Conservation (phyloP, 768 basidiomycete genomes). For the Mycena filopes region DNA sequence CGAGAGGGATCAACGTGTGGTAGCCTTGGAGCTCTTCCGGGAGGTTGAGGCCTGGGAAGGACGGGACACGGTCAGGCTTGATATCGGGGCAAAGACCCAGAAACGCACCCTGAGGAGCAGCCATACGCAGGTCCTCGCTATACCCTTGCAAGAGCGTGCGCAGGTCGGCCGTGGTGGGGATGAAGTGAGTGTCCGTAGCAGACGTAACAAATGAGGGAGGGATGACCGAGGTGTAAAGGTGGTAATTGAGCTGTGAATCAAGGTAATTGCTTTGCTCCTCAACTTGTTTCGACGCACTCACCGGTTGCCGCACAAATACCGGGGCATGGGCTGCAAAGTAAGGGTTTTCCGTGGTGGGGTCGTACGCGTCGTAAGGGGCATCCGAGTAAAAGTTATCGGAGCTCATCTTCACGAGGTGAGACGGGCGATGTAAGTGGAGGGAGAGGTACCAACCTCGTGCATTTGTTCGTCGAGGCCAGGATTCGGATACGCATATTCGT, state of each 20-base stretch:
- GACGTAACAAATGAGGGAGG: constrained; percentile 63
- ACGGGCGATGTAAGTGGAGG: too few species aligned
- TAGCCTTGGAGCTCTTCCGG: constrained; percentile 93
- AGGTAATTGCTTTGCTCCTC: not conserved
- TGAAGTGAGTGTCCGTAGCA: constrained; percentile 70
- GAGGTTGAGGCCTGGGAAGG: constrained; percentile 61
- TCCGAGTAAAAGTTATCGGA: constrained; percentile 40
- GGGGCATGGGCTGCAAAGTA: constrained; percentile 55
- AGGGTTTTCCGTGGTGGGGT: constrained; percentile 45
- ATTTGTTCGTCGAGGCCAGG: constrained; percentile 45
- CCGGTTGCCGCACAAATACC: constrained; percentile 75
- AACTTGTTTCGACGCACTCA: constrained; percentile 43
- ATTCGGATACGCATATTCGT: constrained; percentile 39
- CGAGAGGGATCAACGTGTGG: constrained; percentile 86
- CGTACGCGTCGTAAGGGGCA: constrained; percentile 47
- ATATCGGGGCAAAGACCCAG: not conserved
- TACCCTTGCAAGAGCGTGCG: constrained; percentile 57
- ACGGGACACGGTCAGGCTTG: constrained; percentile 44
- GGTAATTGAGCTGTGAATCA: constrained; percentile 81
- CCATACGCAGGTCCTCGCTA: constrained; percentile 75
- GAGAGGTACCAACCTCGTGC: constrained; percentile 39
- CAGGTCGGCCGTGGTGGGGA: constrained; percentile 59
- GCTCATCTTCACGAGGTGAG: constrained; percentile 27
- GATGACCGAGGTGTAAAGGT: constrained; percentile 85
- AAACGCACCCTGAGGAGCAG: constrained; percentile 49